These are phyloP conservation scores for Boletus rufocinnamomeus DNA, from an alignment of 768 basidiomycete genomes.

Conservation along the genomic window DNA sequence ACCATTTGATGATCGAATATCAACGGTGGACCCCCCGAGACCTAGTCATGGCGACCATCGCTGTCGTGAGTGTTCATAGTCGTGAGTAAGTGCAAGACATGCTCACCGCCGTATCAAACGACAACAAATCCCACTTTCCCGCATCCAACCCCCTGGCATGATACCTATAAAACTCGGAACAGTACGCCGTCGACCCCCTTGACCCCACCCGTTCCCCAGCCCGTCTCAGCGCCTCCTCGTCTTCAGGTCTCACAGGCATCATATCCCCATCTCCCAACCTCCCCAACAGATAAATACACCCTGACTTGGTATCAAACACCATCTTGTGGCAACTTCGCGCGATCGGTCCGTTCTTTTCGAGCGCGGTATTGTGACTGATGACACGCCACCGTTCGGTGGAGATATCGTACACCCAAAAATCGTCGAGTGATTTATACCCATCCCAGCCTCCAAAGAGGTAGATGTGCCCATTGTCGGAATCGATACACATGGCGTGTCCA, in stretches of 20 bases:
- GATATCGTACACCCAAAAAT: conserved; percentile 77
- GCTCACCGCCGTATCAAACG: conserved; percentile 66
- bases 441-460: conserved; percentile 85
- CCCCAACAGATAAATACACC: conserved; percentile 73
- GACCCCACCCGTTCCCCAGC: conserved; percentile 24
- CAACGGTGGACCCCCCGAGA: conserved; percentile 67
- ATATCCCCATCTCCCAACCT: conserved; percentile 60
- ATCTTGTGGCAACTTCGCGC: conserved; percentile 81
- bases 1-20: conserved; percentile 83
- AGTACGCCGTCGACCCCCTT: conserved; percentile 36
- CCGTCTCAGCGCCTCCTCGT: conserved; percentile 22
- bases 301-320: conserved; percentile 72
- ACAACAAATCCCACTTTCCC: conserved; percentile 74
- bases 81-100: not conserved
- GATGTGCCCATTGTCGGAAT: conserved; percentile 57
- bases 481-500: conserved; percentile 83
- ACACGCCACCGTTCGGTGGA: conserved; percentile 60
- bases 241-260: conserved; percentile 25
- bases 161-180: conserved; percentile 78
- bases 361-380: conserved; percentile 54
- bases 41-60: conserved; percentile 35
- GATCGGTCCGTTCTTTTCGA: conserved; percentile 65
- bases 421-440: conserved; percentile 68
- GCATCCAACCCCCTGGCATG: conserved; percentile 40
- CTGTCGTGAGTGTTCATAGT: not conserved